Evolutionary conservation across 1,284 basidiomycete genomes (phyloP).

Genomic region (Papiliotrema flavescens): DNA sequence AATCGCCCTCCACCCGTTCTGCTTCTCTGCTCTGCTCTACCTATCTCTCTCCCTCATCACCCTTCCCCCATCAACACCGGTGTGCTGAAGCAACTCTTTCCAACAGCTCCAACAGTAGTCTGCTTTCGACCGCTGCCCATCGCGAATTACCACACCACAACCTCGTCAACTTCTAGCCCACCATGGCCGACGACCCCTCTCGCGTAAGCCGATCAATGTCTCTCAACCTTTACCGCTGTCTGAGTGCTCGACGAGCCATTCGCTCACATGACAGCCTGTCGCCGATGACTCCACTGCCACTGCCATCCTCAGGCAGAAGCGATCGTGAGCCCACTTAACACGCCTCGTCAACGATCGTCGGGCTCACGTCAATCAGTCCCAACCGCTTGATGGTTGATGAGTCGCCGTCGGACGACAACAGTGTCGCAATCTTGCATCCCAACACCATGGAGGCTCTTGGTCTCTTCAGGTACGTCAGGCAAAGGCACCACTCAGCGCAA

Average conservation of each 20-base stretch:
- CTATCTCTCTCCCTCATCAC: not conserved
- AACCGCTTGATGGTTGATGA: conserved; percentile 95
- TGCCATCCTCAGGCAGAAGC: conserved; percentile 90
- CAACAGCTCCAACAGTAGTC: no score
- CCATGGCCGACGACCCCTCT: conserved; percentile 37
- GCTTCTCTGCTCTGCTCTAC: not conserved
- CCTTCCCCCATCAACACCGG: no score
- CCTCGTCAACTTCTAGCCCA: not conserved
- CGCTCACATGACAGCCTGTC: conserved; percentile 22
- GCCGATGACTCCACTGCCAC: conserved; percentile 62
- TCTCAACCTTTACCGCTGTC: not conserved
- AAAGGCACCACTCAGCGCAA: conserved; percentile 1
- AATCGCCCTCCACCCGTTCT: not conserved
- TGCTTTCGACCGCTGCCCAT: no score
- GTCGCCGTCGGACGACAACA: conserved; percentile 77
- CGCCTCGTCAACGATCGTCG: not conserved
- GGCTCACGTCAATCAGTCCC: conserved; percentile 57
- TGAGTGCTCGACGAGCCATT: not conserved
- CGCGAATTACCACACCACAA: no score
- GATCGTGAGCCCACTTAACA: conserved; percentile 65
- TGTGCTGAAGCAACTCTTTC: no score
- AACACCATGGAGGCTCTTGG: conserved; percentile 93
- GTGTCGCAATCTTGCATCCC: conserved; percentile 90
- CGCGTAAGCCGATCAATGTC: conserved; percentile 14
- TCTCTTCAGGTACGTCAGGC: conserved; percentile 74